Percentiles rank a stretch among this genome's conserved stretches.
Evolutionary conservation across 2,329 filamentous ascomycete species (phyloP).

Genomic region (Sphaceloma murrayae): DNA sequence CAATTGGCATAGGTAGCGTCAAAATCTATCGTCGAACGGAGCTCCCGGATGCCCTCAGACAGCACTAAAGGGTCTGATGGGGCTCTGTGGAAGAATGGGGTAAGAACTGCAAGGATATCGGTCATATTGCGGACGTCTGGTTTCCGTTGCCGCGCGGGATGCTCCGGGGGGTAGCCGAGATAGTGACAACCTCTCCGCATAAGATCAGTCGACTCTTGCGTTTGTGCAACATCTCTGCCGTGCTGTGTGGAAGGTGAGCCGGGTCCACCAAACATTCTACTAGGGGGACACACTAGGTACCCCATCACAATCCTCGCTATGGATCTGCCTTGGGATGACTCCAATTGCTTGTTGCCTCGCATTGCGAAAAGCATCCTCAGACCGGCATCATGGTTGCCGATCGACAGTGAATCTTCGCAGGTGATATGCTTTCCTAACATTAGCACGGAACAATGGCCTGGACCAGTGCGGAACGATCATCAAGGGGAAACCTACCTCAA

Average conservation of each 20-base stretch:
- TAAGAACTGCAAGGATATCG: conserved; percentile 11
- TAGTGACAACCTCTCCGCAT: conserved; percentile 13
- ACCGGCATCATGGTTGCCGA: conserved; percentile 16
- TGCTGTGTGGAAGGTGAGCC: conserved; percentile 12
- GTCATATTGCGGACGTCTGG: conserved; percentile 8
- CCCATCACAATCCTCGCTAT: conserved; percentile 16
- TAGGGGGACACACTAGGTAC: conserved; percentile 12
- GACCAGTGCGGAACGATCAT: neutral
- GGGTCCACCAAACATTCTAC: conserved; percentile 6
- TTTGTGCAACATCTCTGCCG: conserved; percentile 14
- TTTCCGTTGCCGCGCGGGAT: conserved; percentile 12
- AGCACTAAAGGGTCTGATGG: conserved; percentile 4
- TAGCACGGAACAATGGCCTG: too few relatives aligned
- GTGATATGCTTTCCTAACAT: conserved; percentile 17
- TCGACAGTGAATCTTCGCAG: conserved; percentile 16
- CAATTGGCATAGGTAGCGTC: conserved; percentile 12
- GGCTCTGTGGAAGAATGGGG: conserved; percentile 1
- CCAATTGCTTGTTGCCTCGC: conserved; percentile 14
- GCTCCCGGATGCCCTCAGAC: neutral
- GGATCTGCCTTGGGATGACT: conserved; percentile 12
- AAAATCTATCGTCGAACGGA: conserved; percentile 6
- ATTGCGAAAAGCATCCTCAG: conserved; percentile 14
- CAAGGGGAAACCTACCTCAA: conserved; percentile 1
- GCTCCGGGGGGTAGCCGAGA: conserved; percentile 15
- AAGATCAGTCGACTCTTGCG: conserved; percentile 9